Conservation (phyloP, 2,329 filamentous ascomycete species). For the Diaporthe longicolla region DNA sequence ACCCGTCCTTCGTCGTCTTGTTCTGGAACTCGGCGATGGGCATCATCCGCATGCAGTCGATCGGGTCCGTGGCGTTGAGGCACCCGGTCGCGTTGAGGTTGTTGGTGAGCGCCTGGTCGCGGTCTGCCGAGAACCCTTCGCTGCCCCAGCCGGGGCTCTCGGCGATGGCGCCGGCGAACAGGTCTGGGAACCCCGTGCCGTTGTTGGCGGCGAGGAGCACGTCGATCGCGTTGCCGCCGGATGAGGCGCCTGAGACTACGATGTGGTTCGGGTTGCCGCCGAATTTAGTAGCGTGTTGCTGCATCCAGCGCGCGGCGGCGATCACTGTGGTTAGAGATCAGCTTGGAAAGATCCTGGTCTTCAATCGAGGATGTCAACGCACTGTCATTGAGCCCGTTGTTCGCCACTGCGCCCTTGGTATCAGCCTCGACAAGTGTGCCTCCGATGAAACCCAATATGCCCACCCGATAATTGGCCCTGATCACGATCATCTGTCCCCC, state of each 20-base stretch:
- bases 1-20: slow-evolving; percentile 36
- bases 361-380: neutral
- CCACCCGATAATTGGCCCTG: slow-evolving; percentile 36
- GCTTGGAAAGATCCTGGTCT: neutral
- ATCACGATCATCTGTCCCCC: slow-evolving; percentile 37
- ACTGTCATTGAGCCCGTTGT: slow-evolving; percentile 38
- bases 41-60: slow-evolving; percentile 38
- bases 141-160: slow-evolving; percentile 37
- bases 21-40: slow-evolving; percentile 37
- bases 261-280: slow-evolving; percentile 40
- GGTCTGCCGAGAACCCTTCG: slow-evolving; percentile 16
- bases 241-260: slow-evolving; percentile 31
- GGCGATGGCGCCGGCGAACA: slow-evolving; percentile 34
- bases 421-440: slow-evolving; percentile 36
- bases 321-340: slow-evolving; percentile 13
- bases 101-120: slow-evolving; percentile 28
- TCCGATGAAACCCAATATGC: slow-evolving; percentile 37
- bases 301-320: slow-evolving; percentile 36
- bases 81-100: slow-evolving; percentile 36
- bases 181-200: slow-evolving; percentile 32
- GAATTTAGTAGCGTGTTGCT: slow-evolving; percentile 37
- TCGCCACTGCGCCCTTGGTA: slow-evolving; percentile 25
- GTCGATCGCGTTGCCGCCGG: slow-evolving; percentile 36
- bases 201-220: slow-evolving; percentile 39
- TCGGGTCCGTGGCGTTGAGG: slow-evolving; percentile 18